Evolutionary conservation across 805 yeast species (phyloP).

Genomic region (Pichia cabralensis): DNA sequence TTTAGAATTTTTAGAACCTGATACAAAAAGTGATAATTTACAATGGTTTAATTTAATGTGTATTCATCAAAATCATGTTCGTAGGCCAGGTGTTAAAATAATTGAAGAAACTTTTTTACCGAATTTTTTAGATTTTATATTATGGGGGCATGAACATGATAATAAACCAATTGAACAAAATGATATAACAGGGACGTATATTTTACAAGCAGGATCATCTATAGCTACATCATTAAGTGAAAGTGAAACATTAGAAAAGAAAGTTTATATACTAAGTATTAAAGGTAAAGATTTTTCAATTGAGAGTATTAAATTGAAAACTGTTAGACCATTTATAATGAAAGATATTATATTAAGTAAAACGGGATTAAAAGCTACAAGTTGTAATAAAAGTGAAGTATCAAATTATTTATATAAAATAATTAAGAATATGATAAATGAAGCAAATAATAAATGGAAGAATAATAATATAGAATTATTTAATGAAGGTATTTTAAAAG

Average conservation of each 20-base stretch:
- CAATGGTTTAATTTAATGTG: conserved; percentile 80
- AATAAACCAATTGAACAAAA: conserved; percentile 67
- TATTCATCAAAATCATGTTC: conserved; percentile 85
- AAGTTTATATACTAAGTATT: conserved; percentile 61
- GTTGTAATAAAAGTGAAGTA: conserved; percentile 51
- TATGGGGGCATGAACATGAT: conserved; percentile 99
- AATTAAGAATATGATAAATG: conserved; percentile 57
- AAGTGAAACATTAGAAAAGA: conserved; percentile 70
- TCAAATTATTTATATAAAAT: conserved; percentile 46
- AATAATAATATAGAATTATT: conserved; percentile 20
- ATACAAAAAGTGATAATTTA: conserved; percentile 30
- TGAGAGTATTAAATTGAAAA: conserved; percentile 52
- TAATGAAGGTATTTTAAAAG: conserved; percentile 21
- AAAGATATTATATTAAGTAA: conserved; percentile 47
- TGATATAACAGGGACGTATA: conserved; percentile 55
- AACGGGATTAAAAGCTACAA: conserved; percentile 48
- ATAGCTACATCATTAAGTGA: conserved; percentile 85
- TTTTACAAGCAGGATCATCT: conserved; percentile 88
- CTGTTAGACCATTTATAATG: conserved; percentile 80
- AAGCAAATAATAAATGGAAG: conserved; percentile 44
- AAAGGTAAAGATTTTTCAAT: conserved; percentile 45
- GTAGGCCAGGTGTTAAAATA: conserved; percentile 70
- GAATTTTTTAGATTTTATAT: conserved; percentile 63
- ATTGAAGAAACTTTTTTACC: conserved; percentile 84
- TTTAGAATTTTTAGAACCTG: conserved; percentile 71